Evolutionary conservation across 2,329 filamentous ascomycete genomes (phyloP), one percentile per base, ranked within the genome.

Genomic region (Aspergillus sp.): DNA sequence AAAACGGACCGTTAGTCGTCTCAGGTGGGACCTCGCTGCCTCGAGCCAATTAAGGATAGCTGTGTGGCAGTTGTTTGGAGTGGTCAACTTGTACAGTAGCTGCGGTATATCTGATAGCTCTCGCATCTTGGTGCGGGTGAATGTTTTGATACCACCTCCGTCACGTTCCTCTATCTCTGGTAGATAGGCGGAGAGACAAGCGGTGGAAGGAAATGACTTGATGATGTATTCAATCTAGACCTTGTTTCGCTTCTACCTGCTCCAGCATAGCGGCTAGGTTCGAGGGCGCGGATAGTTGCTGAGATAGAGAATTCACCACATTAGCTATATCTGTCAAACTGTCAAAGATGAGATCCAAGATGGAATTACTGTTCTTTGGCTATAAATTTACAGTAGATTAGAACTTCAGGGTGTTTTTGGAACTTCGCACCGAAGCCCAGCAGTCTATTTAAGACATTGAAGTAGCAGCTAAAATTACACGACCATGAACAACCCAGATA

Each of bases 1-100:
- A 62, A 26, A 68, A 67, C 38, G 70, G 69, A 7, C 72, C 72
- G 19, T 61, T 74, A 30, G 71, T 74, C 43, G 65, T 74, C 10
- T 73, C 71, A 4, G 70, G 72, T n/a, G 69, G 66, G 9, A 57
- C 55, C 7, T 52, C 54, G 42, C 24, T 64, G 17, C 55, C 68
- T 16, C 68, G 69, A 50, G 52, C 61, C 22, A 66, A 60, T 49
- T 69, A 60, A 58, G 17, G 16, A 19, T 43, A 16, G 30, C 50
- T 16, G 43, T 49, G 22, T 22, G 45, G 44, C 40, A 50, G 26
- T n/a, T 20, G 22, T 24, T 40, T 14, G 38, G 20, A 17, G n/a
- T 36, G 20, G 22, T 32, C 45, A 17, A 26, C 44, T 44, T 43
- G 16, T 17, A 44, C 17, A 36, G 40, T 26, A 40, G 5, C 17